phyloP scores from a whole-genome alignment of 2,329 filamentous ascomycete genomes.

The Talaromyces sp. region DNA sequence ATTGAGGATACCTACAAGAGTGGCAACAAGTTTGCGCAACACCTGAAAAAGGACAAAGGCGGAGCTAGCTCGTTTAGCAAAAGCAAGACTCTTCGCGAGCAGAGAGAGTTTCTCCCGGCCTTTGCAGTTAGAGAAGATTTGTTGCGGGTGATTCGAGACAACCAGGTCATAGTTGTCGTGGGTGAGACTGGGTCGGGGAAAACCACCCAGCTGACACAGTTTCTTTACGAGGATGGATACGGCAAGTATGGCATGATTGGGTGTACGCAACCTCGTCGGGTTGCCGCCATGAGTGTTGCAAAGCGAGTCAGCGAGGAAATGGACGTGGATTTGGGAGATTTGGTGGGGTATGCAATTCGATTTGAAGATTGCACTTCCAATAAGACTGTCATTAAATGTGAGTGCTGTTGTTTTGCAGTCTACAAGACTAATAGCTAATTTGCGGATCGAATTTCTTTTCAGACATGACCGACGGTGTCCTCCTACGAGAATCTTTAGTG shows the following conservation, averaged over 20 bases:
- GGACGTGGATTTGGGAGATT: constrained; percentile 81
- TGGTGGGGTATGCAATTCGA: constrained; percentile 93
- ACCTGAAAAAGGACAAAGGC: constrained; percentile 80
- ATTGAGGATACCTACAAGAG: constrained; percentile 64
- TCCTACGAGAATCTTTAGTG: constrained; percentile 86
- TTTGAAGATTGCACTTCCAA: constrained; percentile 98
- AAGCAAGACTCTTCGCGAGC: constrained; percentile 83
- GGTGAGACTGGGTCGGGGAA: constrained; percentile 97
- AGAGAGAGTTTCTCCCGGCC: constrained; percentile 87
- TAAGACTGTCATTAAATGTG: constrained; percentile 86
- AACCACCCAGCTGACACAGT: constrained; percentile 95
- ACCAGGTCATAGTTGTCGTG: constrained; percentile 94
- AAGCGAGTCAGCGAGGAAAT: constrained; percentile 98
- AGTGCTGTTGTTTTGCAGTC: constrained; percentile 14
- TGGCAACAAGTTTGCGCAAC: constrained; percentile 76
- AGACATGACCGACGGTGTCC: constrained; percentile 95
- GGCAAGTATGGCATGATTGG: constrained; percentile 83
- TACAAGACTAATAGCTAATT: constrained; percentile 7
- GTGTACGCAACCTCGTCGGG: constrained; percentile 91
- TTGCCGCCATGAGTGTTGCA: constrained; percentile 97
- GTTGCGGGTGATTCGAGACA: constrained; percentile 85
- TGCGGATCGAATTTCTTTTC: neutral
- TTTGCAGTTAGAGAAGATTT: constrained; percentile 95
- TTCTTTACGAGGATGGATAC: constrained; percentile 92
- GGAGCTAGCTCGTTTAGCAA: constrained; percentile 85